Evolutionary conservation across 441 rosid species (phyloP), one percentile per base, ranked within the genome.

Genomic region (Euphorbia corollata): DNA sequence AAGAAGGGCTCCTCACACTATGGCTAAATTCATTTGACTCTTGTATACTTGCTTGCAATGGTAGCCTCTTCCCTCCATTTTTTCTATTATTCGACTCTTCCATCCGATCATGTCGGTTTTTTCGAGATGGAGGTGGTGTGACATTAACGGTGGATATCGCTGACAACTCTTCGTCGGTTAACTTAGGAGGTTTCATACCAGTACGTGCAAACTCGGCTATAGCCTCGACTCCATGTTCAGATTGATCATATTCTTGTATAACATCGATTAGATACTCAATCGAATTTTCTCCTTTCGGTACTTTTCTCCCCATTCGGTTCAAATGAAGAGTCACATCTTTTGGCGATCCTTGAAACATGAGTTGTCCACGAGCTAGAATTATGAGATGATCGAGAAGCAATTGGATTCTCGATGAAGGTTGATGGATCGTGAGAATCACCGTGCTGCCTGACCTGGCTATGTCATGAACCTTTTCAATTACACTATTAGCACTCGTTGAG

Each of bases 361-460:
- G 86, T 63, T 82, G 86, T 18, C 92, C 89, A 0, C 92, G 83
- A 68, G 89, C 89, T 41, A 85, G 79, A 68, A 85, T 58, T 36
- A 85, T 77, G 61, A 87, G 81, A 74, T 87, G 92, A 56, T 85
- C 92, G 12, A 87, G 82, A 6, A 85, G 77, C 68, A 78, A 62
- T 55, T 73, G 85, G 77, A 87, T 82, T 71, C 92, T 74, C 0
- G 86, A 82, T 5, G 92, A 85, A 2, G 92, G 89, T 59, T 85
- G 89, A 68, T 87, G 89, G 71, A 87, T 83, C 27, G 92, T 83
- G 66, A 87, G 84, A 73, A 87, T 78, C 24, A 83, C 92, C 0
- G 88, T 87, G 75, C 89, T 85, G 10, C 89, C 89, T 2, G 86
- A 72, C 15, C 83, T 79, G 0, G 88, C 87, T 2, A 85, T 87